Base-by-base conservation (phyloP, 2,329 filamentous ascomycete species). In the Epichloe sibirici region DNA sequence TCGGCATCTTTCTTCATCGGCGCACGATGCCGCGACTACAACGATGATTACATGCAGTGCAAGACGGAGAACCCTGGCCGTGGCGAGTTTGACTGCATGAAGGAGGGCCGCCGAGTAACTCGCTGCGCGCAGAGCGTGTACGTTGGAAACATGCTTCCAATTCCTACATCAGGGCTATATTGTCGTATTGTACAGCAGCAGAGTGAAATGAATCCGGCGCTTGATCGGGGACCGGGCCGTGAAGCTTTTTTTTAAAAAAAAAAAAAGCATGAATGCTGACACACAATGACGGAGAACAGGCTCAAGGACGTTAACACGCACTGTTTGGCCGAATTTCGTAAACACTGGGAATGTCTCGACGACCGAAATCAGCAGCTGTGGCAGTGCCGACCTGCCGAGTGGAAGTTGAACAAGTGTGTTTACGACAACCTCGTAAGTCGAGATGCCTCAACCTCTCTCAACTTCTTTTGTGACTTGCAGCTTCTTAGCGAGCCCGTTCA, bases 1-100 rank as follows among this genome's bases (percentile, higher is more conserved):
- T 95, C 88, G 59, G 93, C 93, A 35, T 83, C 89, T 50, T 98
- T 88, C 79, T 98, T 97, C 71, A 98, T 98, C 68, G 93, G 93
- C 58, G 90, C 90, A 60, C 85, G 91, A 66, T 98, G 93, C 83
- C 86, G 81, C 69, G 77, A 87, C 57, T 98, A 90, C 79, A 97
- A 97, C 73, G 93, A 98, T 77, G 93, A 98, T 74, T 98, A 86
- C 75, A 98, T 98, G 91, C 88, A 95, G 76, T 98, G 93, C 86
- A 98, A 98, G 85, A 88, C 82, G 61, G 90, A 96, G 74, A 84
- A 89, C 64, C 85, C 88, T 57, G 93, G 93, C 63, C 83, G 81
- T 71, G 93, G 90, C 69, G 93, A 98, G 77, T 71, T 94, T 58
- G 88, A 95, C 61, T 98, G 93, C 74, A 74, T 98, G 79, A 91